Evolutionary conservation across 2,329 filamentous ascomycete species (phyloP).

Genomic region (Fusarium buxicola): DNA sequence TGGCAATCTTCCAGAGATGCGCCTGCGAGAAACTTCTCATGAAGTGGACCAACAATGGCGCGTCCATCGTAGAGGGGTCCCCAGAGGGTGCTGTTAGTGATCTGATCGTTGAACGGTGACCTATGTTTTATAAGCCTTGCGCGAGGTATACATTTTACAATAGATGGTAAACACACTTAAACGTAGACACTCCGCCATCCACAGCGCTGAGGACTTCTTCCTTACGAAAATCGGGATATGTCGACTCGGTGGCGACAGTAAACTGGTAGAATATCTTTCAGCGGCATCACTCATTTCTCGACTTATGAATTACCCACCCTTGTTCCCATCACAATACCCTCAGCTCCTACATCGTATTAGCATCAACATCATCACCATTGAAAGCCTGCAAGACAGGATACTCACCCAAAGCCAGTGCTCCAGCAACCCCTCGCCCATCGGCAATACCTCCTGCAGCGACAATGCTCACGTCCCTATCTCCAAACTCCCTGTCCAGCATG

Average conservation of each 20-base stretch:
- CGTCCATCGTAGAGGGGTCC: slow-evolving; percentile 58
- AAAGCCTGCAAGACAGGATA: neutral
- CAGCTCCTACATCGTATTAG: slow-evolving; percentile 51
- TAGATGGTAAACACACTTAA: slow-evolving; percentile 53
- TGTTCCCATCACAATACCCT: slow-evolving; percentile 59
- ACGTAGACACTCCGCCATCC: slow-evolving; percentile 59
- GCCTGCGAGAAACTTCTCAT: slow-evolving; percentile 54
- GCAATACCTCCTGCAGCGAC: slow-evolving; percentile 71
- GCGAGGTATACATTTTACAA: neutral
- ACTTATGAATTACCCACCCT: slow-evolving; percentile 44
- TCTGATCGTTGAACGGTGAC: slow-evolving; percentile 57
- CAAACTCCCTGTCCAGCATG: slow-evolving; percentile 55
- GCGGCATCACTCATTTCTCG: neutral
- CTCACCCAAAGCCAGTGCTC: slow-evolving; percentile 65
- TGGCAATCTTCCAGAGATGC: slow-evolving; percentile 57
- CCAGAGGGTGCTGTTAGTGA: slow-evolving; percentile 55
- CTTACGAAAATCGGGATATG: slow-evolving; percentile 55
- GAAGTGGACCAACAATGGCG: slow-evolving; percentile 55
- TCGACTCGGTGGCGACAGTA: slow-evolving; percentile 57
- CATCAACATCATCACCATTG: neutral
- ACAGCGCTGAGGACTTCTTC: slow-evolving; percentile 54
- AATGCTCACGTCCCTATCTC: slow-evolving; percentile 52
- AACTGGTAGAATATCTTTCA: slow-evolving; percentile 52
- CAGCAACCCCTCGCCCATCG: slow-evolving; percentile 66
- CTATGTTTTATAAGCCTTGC: slow-evolving; percentile 31